Evolutionary conservation across 2,329 filamentous ascomycete species (phyloP).

Genomic region (Torrubiella hemipterigena): DNA sequence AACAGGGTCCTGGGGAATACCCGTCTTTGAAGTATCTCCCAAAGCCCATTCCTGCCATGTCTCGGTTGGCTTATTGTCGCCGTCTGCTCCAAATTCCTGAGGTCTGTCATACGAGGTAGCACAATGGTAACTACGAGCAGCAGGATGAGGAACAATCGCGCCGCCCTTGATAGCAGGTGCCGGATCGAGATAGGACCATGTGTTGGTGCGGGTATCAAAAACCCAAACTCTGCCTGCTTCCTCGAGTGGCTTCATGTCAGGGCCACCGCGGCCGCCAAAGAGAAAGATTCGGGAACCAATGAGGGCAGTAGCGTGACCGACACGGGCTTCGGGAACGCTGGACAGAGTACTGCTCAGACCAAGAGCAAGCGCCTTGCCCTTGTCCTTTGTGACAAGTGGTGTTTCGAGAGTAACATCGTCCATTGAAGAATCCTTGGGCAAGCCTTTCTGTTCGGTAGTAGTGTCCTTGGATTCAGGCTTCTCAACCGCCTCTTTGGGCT

Average conservation of each 20-base stretch:
- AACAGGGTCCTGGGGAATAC: constrained; percentile 45
- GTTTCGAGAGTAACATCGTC: constrained; percentile 28
- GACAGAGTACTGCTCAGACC: constrained; percentile 17
- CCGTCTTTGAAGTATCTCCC: constrained; percentile 39
- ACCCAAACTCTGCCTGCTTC: constrained; percentile 67
- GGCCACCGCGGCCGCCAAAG: constrained; percentile 67
- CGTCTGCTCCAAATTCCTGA: constrained; percentile 29
- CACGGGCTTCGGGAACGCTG: constrained; percentile 51
- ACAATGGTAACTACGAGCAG: constrained; percentile 60
- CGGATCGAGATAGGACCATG: constrained; percentile 56
- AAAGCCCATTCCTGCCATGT: constrained; percentile 45
- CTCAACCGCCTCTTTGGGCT: constrained; percentile 7
- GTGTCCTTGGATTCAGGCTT: constrained; percentile 14
- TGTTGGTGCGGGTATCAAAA: constrained; percentile 51
- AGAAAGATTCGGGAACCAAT: constrained; percentile 63
- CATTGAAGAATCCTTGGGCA: too few relatives aligned
- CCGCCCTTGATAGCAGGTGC: constrained; percentile 28
- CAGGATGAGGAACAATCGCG: constrained; percentile 34
- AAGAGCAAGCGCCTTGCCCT: constrained; percentile 25
- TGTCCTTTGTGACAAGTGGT: constrained; percentile 16
- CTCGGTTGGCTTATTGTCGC: constrained; percentile 22
- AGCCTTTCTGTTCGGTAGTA: too few relatives aligned
- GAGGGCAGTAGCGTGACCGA: constrained; percentile 60
- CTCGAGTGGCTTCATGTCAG: constrained; percentile 57
- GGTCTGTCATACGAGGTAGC: constrained; percentile 46